Percentiles rank a stretch among this genome's conserved stretches.
Conservation (phyloP, 768 basidiomycete genomes). For the Amanita thiersii region DNA sequence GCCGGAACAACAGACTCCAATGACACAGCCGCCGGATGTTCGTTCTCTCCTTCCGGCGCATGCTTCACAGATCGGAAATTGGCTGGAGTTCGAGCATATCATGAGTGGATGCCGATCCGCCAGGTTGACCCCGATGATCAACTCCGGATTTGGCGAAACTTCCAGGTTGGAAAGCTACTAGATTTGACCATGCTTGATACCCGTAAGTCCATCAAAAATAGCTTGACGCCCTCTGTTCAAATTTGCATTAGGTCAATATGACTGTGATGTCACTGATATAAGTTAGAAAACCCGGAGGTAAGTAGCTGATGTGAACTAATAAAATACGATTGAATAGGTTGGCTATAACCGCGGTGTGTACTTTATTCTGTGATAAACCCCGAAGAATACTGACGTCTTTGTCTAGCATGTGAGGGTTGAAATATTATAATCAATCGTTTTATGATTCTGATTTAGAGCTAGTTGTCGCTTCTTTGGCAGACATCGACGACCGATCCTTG, state of each 20-base stretch:
- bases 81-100: conserved; percentile 49
- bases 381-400: too few relatives aligned
- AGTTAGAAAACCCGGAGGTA: too few relatives aligned
- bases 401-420: too few relatives aligned
- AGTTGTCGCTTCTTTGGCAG: conserved; percentile 38
- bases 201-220: conserved; percentile 22
- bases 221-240: not conserved
- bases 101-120: conserved; percentile 58
- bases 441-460: too few relatives aligned
- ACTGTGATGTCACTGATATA: conserved; percentile 51
- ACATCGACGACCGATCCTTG: conserved; percentile 36
- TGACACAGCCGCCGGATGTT: conserved; percentile 40
- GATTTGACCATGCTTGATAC: conserved; percentile 59
- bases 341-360: too few relatives aligned
- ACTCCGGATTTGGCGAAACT: conserved; percentile 55
- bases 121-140: conserved; percentile 47
- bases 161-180: conserved; percentile 55
- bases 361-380: too few relatives aligned
- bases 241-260: conserved; percentile 34
- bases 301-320: too few relatives aligned
- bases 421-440: too few relatives aligned
- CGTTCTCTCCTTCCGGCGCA: conserved; percentile 43
- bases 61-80: conserved; percentile 54
- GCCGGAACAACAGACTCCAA: conserved; percentile 48
- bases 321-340: too few relatives aligned